Percentiles rank a stretch among this genome's conserved stretches.
Evolutionary conservation across 2,329 filamentous ascomycete species (phyloP).

Genomic region (Acrodontium crateriforme): DNA sequence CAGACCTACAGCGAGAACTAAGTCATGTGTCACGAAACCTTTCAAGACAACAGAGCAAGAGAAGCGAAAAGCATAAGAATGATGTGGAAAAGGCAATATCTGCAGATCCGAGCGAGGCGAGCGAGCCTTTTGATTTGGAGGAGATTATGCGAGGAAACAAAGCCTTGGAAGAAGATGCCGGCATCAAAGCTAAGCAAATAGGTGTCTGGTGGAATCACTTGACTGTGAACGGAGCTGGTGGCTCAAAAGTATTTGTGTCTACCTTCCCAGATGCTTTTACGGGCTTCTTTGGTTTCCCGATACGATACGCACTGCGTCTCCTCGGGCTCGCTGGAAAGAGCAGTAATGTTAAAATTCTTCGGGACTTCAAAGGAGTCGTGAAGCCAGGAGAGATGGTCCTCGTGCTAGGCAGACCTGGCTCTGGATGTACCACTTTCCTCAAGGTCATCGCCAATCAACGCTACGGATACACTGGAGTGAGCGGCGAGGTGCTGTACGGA

Average conservation of each 20-base stretch:
- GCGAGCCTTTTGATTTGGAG: slow-evolving; percentile 61
- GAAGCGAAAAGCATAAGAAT: slow-evolving; percentile 27
- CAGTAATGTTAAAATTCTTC: slow-evolving; percentile 54
- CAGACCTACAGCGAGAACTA: slow-evolving; percentile 42
- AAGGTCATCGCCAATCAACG: slow-evolving; percentile 42
- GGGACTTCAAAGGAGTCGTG: slow-evolving; percentile 46
- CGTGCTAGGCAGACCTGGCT: slow-evolving; percentile 63
- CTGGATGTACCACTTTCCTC: slow-evolving; percentile 41
- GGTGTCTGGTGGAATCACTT: slow-evolving; percentile 53
- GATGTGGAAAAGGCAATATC: slow-evolving; percentile 48
- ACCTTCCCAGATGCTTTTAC: slow-evolving; percentile 48
- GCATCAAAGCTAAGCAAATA: slow-evolving; percentile 60
- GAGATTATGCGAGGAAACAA: slow-evolving; percentile 56
- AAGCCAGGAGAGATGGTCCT: slow-evolving; percentile 78
- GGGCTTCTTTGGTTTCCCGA: slow-evolving; percentile 56
- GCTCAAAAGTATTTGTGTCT: slow-evolving; percentile 49
- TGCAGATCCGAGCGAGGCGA: slow-evolving; percentile 28
- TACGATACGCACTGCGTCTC: slow-evolving; percentile 45
- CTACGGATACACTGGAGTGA: slow-evolving; percentile 44
- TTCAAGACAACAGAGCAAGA: slow-evolving; percentile 33
- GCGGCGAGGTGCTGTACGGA: slow-evolving; percentile 58
- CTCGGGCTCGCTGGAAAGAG: slow-evolving; percentile 55
- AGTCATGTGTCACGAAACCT: slow-evolving; percentile 24
- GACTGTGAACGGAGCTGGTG: slow-evolving; percentile 46
- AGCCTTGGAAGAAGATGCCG: slow-evolving; percentile 57